These are phyloP conservation scores for Penicillium turbatum DNA, from an alignment of 495 filamentous ascomycete genomes.

Conservation along the genomic window DNA sequence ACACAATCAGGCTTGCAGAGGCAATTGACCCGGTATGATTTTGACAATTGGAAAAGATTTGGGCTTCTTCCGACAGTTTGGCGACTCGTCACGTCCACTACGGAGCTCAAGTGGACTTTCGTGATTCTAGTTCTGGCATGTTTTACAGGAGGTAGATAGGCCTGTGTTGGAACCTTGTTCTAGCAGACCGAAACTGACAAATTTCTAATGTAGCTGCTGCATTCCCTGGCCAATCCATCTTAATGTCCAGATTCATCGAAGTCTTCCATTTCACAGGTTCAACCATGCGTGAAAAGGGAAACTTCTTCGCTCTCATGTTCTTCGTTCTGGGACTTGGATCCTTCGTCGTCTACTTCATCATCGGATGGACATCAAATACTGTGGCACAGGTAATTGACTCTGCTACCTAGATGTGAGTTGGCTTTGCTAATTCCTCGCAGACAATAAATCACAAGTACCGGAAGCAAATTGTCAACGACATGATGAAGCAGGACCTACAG, in stretches of 20 bases:
- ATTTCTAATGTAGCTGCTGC: conserved; percentile 14
- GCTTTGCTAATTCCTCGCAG: conserved; percentile 2
- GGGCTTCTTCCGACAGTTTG: conserved; percentile 7
- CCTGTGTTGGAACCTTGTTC: background rate
- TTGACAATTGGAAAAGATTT: conserved; percentile 15
- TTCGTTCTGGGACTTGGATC: conserved; percentile 49
- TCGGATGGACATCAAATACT: conserved; percentile 51
- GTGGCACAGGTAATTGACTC: conserved; percentile 27
- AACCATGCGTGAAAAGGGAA: conserved; percentile 24
- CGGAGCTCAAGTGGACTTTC: conserved; percentile 17
- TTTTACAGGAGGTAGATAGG: background rate
- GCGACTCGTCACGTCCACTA: conserved; percentile 7
- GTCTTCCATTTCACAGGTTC: conserved; percentile 29
- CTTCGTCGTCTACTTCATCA: conserved; percentile 47
- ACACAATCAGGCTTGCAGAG: conserved; percentile 4
- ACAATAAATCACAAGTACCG: conserved; percentile 45
- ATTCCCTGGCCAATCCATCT: conserved; percentile 26
- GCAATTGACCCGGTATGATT: conserved; percentile 12
- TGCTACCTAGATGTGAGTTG: background rate
- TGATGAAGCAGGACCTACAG: conserved; percentile 52
- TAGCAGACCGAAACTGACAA: background rate
- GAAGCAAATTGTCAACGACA: conserved; percentile 54
- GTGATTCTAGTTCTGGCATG: conserved; percentile 1
- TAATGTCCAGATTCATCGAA: conserved; percentile 23
- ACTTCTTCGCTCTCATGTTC: conserved; percentile 62